Evolutionary conservation across 495 filamentous ascomycete genomes (phyloP).

Genomic region (Penicillium steckii): DNA sequence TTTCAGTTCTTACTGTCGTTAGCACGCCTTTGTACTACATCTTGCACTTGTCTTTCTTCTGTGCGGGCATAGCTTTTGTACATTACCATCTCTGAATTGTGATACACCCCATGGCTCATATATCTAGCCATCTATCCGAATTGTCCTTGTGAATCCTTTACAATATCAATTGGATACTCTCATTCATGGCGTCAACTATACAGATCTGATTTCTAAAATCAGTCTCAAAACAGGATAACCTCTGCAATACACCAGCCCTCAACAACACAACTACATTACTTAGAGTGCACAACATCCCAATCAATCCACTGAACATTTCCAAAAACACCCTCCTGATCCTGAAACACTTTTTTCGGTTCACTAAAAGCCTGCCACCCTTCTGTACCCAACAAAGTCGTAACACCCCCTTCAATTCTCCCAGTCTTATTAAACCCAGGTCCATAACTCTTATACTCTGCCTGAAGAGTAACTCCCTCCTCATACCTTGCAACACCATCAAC

Average conservation of each 20-base stretch:
- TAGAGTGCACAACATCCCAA: conserved; percentile 20
- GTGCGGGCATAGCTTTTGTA: neutral
- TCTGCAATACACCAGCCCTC: no score
- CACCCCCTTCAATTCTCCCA: conserved; percentile 38
- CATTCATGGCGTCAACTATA: no score
- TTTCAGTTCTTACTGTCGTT: neutral
- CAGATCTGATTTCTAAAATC: neutral
- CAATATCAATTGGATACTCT: no score
- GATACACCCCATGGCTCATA: neutral
- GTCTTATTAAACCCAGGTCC: conserved; percentile 56
- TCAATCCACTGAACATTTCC: conserved; percentile 58
- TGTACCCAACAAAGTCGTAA: conserved; percentile 42
- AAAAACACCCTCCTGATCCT: conserved; percentile 42
- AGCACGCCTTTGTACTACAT: neutral
- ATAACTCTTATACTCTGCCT: conserved; percentile 54
- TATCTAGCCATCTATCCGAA: neutral
- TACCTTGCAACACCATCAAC: conserved; percentile 35
- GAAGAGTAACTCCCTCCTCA: conserved; percentile 43
- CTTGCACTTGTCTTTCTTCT: neutral
- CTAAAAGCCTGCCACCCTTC: conserved; percentile 41
- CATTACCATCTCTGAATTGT: neutral
- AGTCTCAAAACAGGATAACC: no score
- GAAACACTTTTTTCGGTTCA: conserved; percentile 53
- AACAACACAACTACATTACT: no score
- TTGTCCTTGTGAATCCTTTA: no score